Evolutionary conservation across 208 protist genomes (phyloP), one percentile per base, ranked within the genome.

Genomic region (Balamuthia mandrillaris): DNA sequence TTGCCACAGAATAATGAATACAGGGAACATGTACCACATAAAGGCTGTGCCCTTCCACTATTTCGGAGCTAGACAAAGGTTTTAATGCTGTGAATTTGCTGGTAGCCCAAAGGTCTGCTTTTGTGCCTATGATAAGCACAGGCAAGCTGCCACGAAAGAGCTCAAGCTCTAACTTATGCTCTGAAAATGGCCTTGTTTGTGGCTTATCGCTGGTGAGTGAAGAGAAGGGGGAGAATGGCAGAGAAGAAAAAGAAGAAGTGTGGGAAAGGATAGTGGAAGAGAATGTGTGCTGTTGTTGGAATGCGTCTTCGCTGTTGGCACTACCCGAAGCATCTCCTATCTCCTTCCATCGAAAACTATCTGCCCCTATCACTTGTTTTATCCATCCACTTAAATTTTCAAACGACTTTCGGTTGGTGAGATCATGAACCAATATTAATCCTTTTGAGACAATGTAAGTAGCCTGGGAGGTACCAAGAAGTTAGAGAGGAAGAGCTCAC

Each of bases 381-480:
- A 78, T 78, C 68, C 68, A 78, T 12, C 18, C 45, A 27, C 68
- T 49, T 7, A 78, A n/a, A 35, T 78, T 78, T 33, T 78, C 58
- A 29, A 60, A 78, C 1, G 68, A 78, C 45, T 78, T 78, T 1
- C 68, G 68, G 68, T 78, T 78, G 21, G 68, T 78, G 5, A 78
- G 68, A 18, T 78, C 68, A 35, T 78, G 68, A 4, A 78, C 68
- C 2, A 78, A 31, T 14, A 78, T 39, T 14, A 78, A 35, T 12
- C 68, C 68, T 78, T 42, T 2, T 24, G 9, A 51, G 24, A 60
- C 52, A 60, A 60, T 60, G 6, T 18, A n/a, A 33, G 31, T 5
- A 4, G 5, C 39, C 0, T 10, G 0, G 2, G 16, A 41, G n/a
- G 42, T 18, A 21, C n/a, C 2, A 21, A 0, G n/a, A n/a, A n/a